Base-by-base conservation (phyloP, 495 filamentous ascomycete species). In the Melanomma pulvis-pyrius region DNA sequence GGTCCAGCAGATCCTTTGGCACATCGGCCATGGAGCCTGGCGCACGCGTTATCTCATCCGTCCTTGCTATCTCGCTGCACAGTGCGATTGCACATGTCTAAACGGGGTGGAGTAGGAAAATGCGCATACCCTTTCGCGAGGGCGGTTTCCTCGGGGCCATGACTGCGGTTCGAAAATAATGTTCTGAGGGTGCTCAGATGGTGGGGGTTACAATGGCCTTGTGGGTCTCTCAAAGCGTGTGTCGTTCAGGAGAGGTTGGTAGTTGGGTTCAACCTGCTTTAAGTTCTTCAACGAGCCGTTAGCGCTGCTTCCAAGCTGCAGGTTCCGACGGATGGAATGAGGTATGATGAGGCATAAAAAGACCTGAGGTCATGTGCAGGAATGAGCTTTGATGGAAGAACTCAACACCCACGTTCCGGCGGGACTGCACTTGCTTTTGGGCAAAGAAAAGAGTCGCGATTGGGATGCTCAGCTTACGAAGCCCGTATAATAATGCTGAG, bases 1-100 rank as follows among this genome's bases (percentile, higher is more conserved):
- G 89, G 62, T 87, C 81, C 69, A 90, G 78, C 54, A 98, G 86
- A 76, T 94, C 86, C 78, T 93, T 89, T 54, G 94, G 92, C 76
- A 96, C 78, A 80, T 91, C 88, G 71, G 87, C 83, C 83, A 88
- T 87, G 55, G 90, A 92, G 59, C 89, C 88, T 90, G 68, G 13
- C 13, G 32, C 28, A 32, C 44, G 17, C 24, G 36, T 63, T 55
- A 56, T 47, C 44, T 47, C 19, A 22, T 22, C 17, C 26, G n/a
- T 21, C 15, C 28, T 61, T 13, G 29, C 36, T n/a, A 1, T 30
- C 3, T 44, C 9, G 30, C 15, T 39, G 3, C 22, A n/a, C 13
- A 30, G 24, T 29, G 26, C 56, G 39, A n/a, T 13, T 24, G 30
- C 21, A 22, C 17, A 30, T 48, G 39, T n/a, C 26, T 24, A n/a